Base-by-base conservation (phyloP, 306 rosid species). In the Rubus idaeus region DNA sequence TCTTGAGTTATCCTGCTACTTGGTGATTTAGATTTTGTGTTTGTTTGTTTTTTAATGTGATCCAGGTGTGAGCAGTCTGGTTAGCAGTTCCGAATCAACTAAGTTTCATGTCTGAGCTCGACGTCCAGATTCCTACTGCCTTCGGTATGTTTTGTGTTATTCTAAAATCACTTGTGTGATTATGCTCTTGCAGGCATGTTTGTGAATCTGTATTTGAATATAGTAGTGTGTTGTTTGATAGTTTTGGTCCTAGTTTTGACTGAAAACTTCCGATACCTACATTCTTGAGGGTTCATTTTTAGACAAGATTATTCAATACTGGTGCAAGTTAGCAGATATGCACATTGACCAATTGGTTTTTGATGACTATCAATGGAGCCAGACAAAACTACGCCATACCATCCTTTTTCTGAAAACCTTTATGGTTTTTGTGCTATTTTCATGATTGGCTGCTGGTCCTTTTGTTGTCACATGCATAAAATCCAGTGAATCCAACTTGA, bases 61-160 rank as follows among this genome's bases (percentile, higher is more conserved):
- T 88, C 11, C 75, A 85, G 91, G 87, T 77, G 52, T 82, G 85
- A 77, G 84, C 88, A 49, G 79, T 86, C 80, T 63, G 79, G 87
- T 86, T 79, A 69, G 74, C 64, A 66, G 84, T 76, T n/a, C 75
- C 64, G 40, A 76, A 79, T 82, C 79, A 82, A 78, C 81, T 50
- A 82, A 90, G 77, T 74, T 90, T 90, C 91, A 90, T 90, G 96
- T 90, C 96, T 90, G 96, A 90, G 73, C 78, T 85, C 80, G 96
- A 90, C 85, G 80, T 40, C 60, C 93, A 86, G 83, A 82, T 87
- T 87, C 96, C 96, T 72, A 80, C 93, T 80, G 70, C 93, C 90
- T 90, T 83, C 58, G 96, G 96, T 90, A 76, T 63, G 91, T 82
- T 77, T 46, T 3, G 49, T 68, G 64, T 37, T 68, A 14, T 21